These are phyloP conservation scores for Marchantia paleacea DNA, from an alignment of 225 moss, liverwort and hornwort species.

Conservation along the genomic window DNA sequence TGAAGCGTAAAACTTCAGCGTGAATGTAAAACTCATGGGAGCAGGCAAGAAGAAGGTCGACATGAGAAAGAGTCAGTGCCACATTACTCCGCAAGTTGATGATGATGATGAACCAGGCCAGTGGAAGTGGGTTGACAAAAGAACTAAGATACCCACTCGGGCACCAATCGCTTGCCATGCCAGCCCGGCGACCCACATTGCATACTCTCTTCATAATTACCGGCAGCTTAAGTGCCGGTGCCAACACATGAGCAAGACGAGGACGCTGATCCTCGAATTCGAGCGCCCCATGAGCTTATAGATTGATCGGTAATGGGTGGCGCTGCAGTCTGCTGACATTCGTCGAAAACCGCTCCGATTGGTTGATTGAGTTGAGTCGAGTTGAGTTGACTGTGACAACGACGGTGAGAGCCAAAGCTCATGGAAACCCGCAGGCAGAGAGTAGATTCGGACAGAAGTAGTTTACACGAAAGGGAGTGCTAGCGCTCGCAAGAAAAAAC, in stretches of 20 bases:
- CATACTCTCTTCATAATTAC: neutral
- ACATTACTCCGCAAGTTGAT: neutral
- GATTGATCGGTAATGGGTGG: neutral
- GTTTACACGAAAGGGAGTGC: neutral
- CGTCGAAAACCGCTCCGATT: neutral
- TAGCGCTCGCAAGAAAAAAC: conserved; percentile 4
- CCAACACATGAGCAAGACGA: neutral
- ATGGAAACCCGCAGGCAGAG: neutral
- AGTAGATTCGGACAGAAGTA: neutral
- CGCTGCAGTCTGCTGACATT: conserved; percentile 4
- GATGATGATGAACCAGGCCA: neutral
- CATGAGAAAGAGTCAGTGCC: neutral
- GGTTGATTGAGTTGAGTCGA: too few species aligned
- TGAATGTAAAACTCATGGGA: neutral
- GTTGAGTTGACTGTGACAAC: neutral
- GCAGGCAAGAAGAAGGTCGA: neutral
- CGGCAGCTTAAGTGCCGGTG: neutral
- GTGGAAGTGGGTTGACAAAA: neutral
- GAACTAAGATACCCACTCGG: neutral
- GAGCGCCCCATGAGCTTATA: neutral
- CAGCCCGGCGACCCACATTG: neutral
- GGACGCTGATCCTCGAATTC: neutral
- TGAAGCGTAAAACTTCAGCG: too few species aligned
- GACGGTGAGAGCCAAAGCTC: neutral
- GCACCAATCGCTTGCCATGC: neutral